A percentile compares a stretch with the other conserved stretches of the same genome.
phyloP scores from a whole-genome alignment of 257 asterid genomes.

The Perilla frutescens region DNA sequence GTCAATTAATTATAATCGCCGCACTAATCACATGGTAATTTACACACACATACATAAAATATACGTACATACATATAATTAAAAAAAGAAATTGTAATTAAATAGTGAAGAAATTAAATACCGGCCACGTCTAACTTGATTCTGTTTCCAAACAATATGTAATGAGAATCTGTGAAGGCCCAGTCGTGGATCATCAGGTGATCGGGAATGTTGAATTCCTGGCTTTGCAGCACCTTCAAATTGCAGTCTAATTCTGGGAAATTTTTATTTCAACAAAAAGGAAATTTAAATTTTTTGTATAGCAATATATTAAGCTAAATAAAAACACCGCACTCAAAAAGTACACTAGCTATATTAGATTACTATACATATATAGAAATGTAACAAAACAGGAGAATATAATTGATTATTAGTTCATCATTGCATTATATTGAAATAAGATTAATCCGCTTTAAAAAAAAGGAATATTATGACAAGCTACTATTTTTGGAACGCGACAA shows the following conservation, averaged over 20 bases:
- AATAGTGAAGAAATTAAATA: conserved; percentile 27
- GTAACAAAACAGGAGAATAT: neutral
- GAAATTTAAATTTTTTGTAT: neutral
- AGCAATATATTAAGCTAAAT: no score
- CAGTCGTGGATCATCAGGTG: conserved; percentile 98
- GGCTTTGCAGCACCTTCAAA: conserved; percentile 70
- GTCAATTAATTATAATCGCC: neutral
- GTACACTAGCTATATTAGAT: no score
- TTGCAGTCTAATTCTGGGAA: conserved; percentile 75
- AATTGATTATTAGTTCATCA: neutral
- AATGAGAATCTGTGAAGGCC: conserved; percentile 88
- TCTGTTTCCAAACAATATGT: conserved; percentile 88
- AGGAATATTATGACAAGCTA: neutral
- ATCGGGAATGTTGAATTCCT: conserved; percentile 81
- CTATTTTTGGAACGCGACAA: neutral
- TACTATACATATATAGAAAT: neutral
- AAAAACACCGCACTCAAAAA: no score
- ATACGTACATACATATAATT: no score
- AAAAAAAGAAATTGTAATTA: neutral
- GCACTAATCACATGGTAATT: neutral
- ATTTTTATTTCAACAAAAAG: neutral
- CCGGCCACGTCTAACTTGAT: conserved; percentile 90
- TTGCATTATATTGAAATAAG: neutral
- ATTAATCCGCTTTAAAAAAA: neutral
- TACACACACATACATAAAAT: no score